phyloP scores from a whole-genome alignment of 2,329 filamentous ascomycete genomes.

The Neofusicoccum umdonicola region DNA sequence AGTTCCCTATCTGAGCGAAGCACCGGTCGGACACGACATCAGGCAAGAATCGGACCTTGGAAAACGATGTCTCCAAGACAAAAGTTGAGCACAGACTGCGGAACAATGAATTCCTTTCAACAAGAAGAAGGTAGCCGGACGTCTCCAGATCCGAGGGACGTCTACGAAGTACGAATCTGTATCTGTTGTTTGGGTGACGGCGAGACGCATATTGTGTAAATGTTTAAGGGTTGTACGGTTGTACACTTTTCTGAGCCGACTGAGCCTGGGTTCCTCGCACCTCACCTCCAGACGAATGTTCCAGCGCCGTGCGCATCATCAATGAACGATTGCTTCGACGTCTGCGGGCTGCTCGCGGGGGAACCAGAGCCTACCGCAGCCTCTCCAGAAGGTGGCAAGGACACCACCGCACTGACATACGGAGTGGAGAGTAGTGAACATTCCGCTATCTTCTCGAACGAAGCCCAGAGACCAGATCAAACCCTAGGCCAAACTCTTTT shows the following conservation, averaged over 20 bases:
- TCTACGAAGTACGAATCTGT: no score
- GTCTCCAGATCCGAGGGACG: no score
- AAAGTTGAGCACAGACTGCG: neutral
- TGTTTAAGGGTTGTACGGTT: neutral
- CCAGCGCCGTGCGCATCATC: no score
- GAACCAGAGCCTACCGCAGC: no score
- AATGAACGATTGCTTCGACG: no score
- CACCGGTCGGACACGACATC: neutral
- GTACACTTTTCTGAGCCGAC: neutral
- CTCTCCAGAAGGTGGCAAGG: no score
- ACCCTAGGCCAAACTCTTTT: neutral
- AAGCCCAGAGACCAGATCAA: neutral
- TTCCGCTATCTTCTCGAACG: neutral
- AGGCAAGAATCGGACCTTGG: neutral
- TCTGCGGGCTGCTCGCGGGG: no score
- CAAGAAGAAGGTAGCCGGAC: neutral
- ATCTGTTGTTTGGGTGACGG: no score
- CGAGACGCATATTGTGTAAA: no score
- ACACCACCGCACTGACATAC: neutral
- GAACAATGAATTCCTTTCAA: neutral
- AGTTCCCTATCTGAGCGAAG: slow-evolving; percentile 6
- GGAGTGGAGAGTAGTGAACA: neutral
- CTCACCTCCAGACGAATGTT: no score
- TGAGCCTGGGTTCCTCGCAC: neutral
- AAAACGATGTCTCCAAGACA: neutral